Conservation (phyloP, 2,329 filamentous ascomycete genomes). For the Cytospora mali region DNA sequence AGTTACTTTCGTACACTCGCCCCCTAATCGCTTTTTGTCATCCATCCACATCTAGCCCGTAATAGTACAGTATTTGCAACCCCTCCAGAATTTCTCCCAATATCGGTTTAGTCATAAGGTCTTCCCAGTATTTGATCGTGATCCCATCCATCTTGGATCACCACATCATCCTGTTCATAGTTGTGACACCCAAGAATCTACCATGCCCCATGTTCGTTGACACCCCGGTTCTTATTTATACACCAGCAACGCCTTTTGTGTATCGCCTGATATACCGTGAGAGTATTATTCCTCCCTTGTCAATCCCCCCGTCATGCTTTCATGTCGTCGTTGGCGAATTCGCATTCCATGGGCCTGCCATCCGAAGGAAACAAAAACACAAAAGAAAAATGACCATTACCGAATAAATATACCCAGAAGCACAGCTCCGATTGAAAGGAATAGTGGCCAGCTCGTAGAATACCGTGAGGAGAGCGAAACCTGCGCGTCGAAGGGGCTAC, state of each 20-base stretch:
- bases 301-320: neutral
- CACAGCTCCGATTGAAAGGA: slow-evolving; percentile 4
- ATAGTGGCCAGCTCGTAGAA: slow-evolving; percentile 11
- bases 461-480: slow-evolving; percentile 9
- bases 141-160: slow-evolving; percentile 1
- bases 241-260: slow-evolving; percentile 13
- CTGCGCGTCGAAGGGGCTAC: slow-evolving; percentile 28
- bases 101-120: neutral
- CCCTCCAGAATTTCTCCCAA: neutral
- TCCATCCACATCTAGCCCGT: too few relatives aligned
- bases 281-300: neutral
- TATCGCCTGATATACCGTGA: neutral
- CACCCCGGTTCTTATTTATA: too few relatives aligned
- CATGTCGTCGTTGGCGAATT: neutral
- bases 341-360: neutral
- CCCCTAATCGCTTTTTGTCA: too few relatives aligned
- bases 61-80: neutral
- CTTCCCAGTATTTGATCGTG: neutral
- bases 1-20: too few relatives aligned
- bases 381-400: neutral
- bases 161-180: slow-evolving; percentile 1
- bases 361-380: too few relatives aligned
- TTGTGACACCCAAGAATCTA: neutral
- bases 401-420: slow-evolving; percentile 3
- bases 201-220: neutral